A percentile compares a stretch with the other conserved stretches of the same genome.
These are phyloP conservation scores for Pyrenopolyporus hunteri DNA, from an alignment of 495 filamentous ascomycete genomes.

Conservation along the genomic window DNA sequence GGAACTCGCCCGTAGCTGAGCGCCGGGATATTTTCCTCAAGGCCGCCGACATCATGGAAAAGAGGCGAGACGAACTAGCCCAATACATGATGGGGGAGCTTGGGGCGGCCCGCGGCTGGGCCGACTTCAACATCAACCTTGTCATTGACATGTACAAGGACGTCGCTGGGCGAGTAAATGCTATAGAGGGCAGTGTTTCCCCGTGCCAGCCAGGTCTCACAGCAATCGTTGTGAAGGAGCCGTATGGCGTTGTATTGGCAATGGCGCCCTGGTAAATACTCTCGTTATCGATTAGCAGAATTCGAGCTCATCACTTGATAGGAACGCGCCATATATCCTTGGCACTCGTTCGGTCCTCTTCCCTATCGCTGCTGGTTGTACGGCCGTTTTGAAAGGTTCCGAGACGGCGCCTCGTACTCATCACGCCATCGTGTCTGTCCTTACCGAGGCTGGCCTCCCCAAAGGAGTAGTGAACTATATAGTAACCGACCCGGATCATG, in stretches of 20 bases:
- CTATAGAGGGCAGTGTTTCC: slow-evolving; percentile 67
- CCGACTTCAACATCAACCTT: slow-evolving; percentile 66
- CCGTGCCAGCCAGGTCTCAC: slow-evolving; percentile 56
- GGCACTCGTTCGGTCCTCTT: slow-evolving; percentile 69
- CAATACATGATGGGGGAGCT: slow-evolving; percentile 73
- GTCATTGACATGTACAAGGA: slow-evolving; percentile 69
- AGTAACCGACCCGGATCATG: slow-evolving; percentile 57
- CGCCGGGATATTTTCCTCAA: slow-evolving; percentile 76
- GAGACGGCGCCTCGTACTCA: slow-evolving; percentile 79
- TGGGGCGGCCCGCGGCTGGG: slow-evolving; percentile 59
- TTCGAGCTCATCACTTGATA: slow-evolving; percentile 47
- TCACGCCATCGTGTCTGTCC: slow-evolving; percentile 71
- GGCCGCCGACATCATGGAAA: slow-evolving; percentile 70
- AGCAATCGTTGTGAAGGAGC: slow-evolving; percentile 80
- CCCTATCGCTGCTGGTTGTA: slow-evolving; percentile 84
- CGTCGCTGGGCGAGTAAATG: slow-evolving; percentile 68
- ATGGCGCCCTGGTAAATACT: slow-evolving; percentile 79
- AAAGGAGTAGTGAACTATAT: slow-evolving; percentile 65
- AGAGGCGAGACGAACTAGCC: slow-evolving; percentile 66
- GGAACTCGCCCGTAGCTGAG: slow-evolving; percentile 60
- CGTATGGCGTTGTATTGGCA: slow-evolving; percentile 78
- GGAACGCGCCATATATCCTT: slow-evolving; percentile 78
- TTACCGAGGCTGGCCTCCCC: slow-evolving; percentile 76
- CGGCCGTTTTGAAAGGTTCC: slow-evolving; percentile 75
- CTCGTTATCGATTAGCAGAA: not conserved